Evolutionary conservation across 495 filamentous ascomycete genomes (phyloP), one percentile per base, ranked within the genome.

Genomic region (Amphirosellinia nigrospora): DNA sequence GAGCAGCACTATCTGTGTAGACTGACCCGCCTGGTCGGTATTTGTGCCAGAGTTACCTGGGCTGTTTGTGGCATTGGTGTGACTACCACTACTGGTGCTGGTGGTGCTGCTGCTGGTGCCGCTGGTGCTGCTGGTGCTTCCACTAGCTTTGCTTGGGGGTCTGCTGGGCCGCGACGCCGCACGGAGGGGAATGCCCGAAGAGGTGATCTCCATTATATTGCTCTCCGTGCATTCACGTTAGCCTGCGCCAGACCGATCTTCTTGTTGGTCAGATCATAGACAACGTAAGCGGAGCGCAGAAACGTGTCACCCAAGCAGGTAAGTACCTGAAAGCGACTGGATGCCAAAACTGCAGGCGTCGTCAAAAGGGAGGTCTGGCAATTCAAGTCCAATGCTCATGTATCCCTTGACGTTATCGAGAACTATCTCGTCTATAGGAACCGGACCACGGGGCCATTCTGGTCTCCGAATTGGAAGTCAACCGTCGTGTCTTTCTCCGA

Each of bases 221-320:
- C 83, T 85, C 8, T 78, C 78, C 0, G 88, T 90, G 36, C 84
- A 75, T 97, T 93, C 81, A 96, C 91, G 55, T 92, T 91, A 19
- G 95, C 94, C 74, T 94, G 92, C 8, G 93, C 96, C 30, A 99
- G 80, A 19, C 88, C 92, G 69, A 98, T 92, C 81, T 94, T 84
- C 79, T 95, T 90, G 77, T 94, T 94, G 15, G 82, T 82, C 11
- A 98, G 84, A 73, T 98, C 95, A 76, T 96, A 98, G 0, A 98
- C 96, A 34, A 98, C 92, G 74, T 98, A 99, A 2, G 95, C 93
- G 66, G 89, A 92, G 62, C 96, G 90, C 21, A 99, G 83, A 82
- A 98, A 99, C 1, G 94, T 97, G 79, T 97, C 95, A 32, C 96
- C 96, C 96, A 1, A 88, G 82, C 2, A 87, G 76, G 43, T 80